Conservation (phyloP, 208 protist genomes). For the Wallacemonas sp. region DNA sequence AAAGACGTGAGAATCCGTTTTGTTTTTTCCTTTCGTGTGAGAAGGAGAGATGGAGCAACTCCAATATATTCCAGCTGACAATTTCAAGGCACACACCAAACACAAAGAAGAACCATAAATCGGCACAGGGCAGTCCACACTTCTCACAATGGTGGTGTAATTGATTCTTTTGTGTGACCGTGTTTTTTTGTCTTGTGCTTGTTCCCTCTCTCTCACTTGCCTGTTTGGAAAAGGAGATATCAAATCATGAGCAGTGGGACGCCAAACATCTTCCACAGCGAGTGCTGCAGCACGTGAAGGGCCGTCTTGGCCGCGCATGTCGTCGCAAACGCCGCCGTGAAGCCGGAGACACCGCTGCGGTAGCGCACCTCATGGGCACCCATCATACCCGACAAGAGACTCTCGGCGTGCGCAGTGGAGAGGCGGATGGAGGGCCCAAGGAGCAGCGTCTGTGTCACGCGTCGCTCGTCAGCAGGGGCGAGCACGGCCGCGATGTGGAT, state of each 20-base stretch:
- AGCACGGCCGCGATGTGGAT: constrained; percentile 24
- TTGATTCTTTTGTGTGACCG: too few relatives aligned
- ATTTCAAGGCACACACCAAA: too few relatives aligned
- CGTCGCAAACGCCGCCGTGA: constrained; percentile 50
- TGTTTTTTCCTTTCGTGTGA: too few relatives aligned
- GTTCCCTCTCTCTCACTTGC: too few relatives aligned
- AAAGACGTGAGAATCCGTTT: too few relatives aligned
- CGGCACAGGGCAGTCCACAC: too few relatives aligned
- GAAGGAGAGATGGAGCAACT: too few relatives aligned
- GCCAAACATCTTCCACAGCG: constrained; percentile 56
- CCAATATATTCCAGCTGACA: too few relatives aligned
- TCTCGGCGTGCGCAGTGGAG: constrained; percentile 58
- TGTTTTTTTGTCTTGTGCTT: too few relatives aligned
- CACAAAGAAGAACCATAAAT: too few relatives aligned
- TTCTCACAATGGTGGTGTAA: too few relatives aligned
- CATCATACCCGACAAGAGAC: constrained; percentile 69
- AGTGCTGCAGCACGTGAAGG: constrained; percentile 67
- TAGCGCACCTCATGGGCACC: constrained; percentile 46
- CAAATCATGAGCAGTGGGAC: constrained; percentile 32
- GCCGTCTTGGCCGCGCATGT: constrained; percentile 36
- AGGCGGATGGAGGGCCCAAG: constrained; percentile 65
- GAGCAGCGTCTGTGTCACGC: constrained; percentile 29
- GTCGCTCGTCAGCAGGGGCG: constrained; percentile 37
- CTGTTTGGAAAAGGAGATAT: too few relatives aligned
- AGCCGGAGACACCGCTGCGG: constrained; percentile 24